phyloP scores from a whole-genome alignment of 1,284 basidiomycete genomes.

The Leucoagaricus sp. region DNA sequence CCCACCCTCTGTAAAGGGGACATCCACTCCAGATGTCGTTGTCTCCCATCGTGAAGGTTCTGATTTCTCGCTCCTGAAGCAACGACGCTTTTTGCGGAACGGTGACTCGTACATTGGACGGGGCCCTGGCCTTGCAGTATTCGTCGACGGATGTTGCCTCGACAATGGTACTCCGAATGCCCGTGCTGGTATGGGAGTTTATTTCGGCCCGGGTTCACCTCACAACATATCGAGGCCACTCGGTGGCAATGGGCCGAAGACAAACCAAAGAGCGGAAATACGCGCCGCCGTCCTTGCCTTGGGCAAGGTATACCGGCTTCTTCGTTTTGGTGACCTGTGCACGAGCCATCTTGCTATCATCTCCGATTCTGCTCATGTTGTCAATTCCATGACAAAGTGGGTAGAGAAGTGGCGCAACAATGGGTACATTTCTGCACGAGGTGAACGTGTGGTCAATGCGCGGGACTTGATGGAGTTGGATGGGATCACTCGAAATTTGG shows the following conservation, averaged over 20 bases:
- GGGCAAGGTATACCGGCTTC: background rate
- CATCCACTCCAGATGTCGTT: background rate
- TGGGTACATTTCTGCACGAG: conserved; percentile 1
- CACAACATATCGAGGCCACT: conserved; percentile 2
- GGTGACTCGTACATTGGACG: background rate
- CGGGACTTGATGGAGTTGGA: conserved; percentile 1
- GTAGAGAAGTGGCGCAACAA: conserved; percentile 5
- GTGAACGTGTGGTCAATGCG: background rate
- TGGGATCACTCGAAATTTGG: background rate
- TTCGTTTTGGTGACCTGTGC: background rate
- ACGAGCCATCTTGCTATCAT: conserved; percentile 4
- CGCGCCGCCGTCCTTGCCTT: conserved; percentile 13
- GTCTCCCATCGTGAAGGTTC: background rate
- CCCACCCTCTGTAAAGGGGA: background rate
- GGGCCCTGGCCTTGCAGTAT: background rate
- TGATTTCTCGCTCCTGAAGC: background rate
- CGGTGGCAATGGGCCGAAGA: background rate
- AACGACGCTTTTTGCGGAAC: background rate
- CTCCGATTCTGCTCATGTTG: conserved; percentile 12
- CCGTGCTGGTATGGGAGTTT: conserved; percentile 5
- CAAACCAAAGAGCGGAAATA: conserved; percentile 15
- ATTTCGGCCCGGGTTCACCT: background rate
- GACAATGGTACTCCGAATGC: background rate
- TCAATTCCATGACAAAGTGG: conserved; percentile 9
- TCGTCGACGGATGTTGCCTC: conserved; percentile 1